These are phyloP conservation scores for Hypholoma sublateritium DNA, from an alignment of 768 basidiomycete species.

Conservation along the genomic window DNA sequence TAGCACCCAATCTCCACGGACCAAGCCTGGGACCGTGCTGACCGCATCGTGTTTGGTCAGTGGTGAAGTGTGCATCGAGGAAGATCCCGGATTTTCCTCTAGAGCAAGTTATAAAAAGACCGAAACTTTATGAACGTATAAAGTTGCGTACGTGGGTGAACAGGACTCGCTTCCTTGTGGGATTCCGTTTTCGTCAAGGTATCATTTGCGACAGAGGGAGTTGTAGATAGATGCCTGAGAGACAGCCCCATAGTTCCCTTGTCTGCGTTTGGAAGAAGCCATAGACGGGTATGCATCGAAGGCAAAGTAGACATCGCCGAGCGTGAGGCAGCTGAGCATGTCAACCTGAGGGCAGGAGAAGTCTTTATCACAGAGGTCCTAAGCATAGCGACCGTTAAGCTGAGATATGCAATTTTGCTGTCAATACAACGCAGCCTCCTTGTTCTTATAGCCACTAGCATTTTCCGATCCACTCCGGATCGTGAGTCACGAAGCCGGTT, in stretches of 20 bases:
- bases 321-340: background rate
- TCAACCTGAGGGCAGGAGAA: conserved; percentile 8
- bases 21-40: conserved; percentile 53
- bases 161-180: conserved; percentile 14
- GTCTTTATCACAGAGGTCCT: conserved; percentile 16
- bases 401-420: background rate
- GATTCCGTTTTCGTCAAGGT: conserved; percentile 14
- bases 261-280: background rate
- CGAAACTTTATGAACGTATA: background rate
- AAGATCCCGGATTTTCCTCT: conserved; percentile 16
- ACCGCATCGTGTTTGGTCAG: conserved; percentile 46
- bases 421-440: background rate
- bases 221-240: conserved; percentile 4
- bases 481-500: background rate
- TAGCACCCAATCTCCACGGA: conserved; percentile 84
- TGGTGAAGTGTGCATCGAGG: conserved; percentile 15
- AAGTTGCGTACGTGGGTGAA: conserved; percentile 17
- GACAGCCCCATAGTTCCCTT: background rate
- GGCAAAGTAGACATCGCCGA: background rate
- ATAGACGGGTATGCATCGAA: background rate
- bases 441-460: conserved; percentile 4
- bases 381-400: conserved; percentile 9
- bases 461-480: conserved; percentile 2
- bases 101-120: background rate
- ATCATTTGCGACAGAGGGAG: background rate